Conservation (phyloP, 2,329 filamentous ascomycete genomes). For the Penicillium sp. region DNA sequence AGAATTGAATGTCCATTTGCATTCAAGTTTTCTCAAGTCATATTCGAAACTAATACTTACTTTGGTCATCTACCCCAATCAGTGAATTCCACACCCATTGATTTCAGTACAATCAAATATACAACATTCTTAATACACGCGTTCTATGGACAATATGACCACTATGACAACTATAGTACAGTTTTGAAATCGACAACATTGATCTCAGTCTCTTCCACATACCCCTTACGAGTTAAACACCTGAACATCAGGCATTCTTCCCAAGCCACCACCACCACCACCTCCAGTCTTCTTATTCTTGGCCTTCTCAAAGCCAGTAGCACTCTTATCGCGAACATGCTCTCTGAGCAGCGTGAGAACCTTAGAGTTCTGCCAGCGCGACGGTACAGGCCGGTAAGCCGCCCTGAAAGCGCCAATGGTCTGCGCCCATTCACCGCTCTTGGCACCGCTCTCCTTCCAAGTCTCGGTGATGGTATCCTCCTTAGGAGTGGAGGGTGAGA, state of each 20-base stretch:
- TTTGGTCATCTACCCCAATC: neutral
- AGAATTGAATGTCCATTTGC: neutral
- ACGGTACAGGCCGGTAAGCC: conserved; percentile 84
- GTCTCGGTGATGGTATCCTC: conserved; percentile 42
- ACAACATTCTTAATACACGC: conserved; percentile 4
- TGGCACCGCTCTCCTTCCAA: conserved; percentile 53
- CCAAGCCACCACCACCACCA: conserved; percentile 40
- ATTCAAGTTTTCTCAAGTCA: neutral
- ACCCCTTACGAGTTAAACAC: conserved; percentile 33
- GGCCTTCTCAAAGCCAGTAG: conserved; percentile 42
- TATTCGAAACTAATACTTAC: neutral
- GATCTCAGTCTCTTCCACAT: neutral
- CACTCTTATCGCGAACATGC: conserved; percentile 73
- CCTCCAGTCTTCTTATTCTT: conserved; percentile 38
- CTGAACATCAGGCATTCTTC: conserved; percentile 50
- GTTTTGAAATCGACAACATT: neutral
- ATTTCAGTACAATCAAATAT: conserved; percentile 1
- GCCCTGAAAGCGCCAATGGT: conserved; percentile 93
- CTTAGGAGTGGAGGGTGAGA: conserved; percentile 47
- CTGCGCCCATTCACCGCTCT: conserved; percentile 87
- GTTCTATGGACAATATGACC: neutral
- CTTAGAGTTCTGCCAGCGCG: conserved; percentile 79
- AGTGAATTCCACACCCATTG: neutral
- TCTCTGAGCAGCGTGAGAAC: conserved; percentile 71
- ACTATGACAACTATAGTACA: conserved; percentile 12